Evolutionary conservation across 2,329 filamentous ascomycete species (phyloP).

Genomic region (Botryotinia convoluta): DNA sequence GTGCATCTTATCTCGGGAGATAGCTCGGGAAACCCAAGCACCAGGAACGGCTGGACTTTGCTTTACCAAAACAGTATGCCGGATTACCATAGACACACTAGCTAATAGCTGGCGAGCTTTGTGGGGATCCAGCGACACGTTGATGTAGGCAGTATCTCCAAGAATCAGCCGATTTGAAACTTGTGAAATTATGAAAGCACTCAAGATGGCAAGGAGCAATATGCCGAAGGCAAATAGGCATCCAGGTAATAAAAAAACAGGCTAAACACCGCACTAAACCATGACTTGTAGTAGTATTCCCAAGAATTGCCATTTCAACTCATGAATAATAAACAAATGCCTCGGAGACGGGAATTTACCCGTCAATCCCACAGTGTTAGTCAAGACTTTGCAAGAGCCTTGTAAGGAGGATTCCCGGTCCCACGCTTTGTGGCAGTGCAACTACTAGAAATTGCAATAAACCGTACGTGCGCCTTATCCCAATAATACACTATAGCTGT

Average conservation of each 20-base stretch:
- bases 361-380: background rate
- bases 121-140: background rate
- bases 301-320: background rate
- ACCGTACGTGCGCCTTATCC: too few relatives aligned
- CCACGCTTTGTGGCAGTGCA: background rate
- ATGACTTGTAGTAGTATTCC: background rate
- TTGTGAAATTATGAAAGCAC: background rate
- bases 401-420: background rate
- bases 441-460: background rate
- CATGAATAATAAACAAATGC: background rate
- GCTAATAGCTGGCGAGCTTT: background rate
- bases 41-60: background rate
- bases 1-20: background rate
- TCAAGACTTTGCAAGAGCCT: background rate
- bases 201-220: background rate
- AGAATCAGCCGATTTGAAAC: background rate
- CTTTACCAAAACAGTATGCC: background rate
- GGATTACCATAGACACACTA: background rate
- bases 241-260: background rate
- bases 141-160: background rate
- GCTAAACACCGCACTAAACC: background rate
- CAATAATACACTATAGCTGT: background rate
- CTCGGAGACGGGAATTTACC: background rate
- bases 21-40: background rate
- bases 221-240: background rate